A percentile compares a stretch with the other conserved stretches of the same genome.
phyloP scores from a whole-genome alignment of 2,329 filamentous ascomycete genomes.

The Claviceps citrina region DNA sequence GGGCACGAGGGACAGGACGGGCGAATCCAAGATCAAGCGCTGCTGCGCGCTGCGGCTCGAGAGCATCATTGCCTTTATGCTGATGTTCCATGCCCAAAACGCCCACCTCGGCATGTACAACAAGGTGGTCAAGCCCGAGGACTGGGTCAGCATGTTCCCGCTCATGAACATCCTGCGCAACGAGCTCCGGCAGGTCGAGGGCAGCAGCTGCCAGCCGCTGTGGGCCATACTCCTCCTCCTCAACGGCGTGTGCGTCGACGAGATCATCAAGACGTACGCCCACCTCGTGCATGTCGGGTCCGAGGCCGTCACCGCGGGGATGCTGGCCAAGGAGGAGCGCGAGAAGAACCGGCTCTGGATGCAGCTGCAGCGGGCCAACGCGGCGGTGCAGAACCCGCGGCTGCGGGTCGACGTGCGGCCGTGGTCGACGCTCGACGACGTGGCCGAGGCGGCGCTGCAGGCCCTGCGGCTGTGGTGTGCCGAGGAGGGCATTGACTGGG shows the following conservation, averaged over 20 bases:
- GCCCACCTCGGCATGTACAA: constrained; percentile 28
- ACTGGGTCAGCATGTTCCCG: constrained; percentile 31
- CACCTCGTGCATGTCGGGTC: constrained; percentile 10
- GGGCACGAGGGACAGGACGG: constrained; percentile 11
- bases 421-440: constrained; percentile 31
- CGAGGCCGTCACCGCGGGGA: constrained; percentile 8
- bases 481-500: constrained; percentile 31
- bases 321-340: constrained; percentile 14
- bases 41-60: constrained; percentile 30
- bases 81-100: constrained; percentile 35
- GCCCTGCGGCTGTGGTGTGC: constrained; percentile 29
- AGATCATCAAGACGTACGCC: constrained; percentile 25
- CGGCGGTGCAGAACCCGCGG: constrained; percentile 15
- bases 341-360: constrained; percentile 15
- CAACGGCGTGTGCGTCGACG: constrained; percentile 29
- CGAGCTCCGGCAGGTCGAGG: constrained; percentile 21
- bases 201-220: constrained; percentile 23
- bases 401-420: constrained; percentile 20
- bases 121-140: constrained; percentile 24
- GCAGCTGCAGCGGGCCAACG: constrained; percentile 17
- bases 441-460: constrained; percentile 22
- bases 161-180: constrained; percentile 26
- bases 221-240: constrained; percentile 28
- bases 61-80: constrained; percentile 37
- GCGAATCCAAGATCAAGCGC: constrained; percentile 24